phyloP scores from a whole-genome alignment of 257 asterid species.

The Buddleja alternifolia region DNA sequence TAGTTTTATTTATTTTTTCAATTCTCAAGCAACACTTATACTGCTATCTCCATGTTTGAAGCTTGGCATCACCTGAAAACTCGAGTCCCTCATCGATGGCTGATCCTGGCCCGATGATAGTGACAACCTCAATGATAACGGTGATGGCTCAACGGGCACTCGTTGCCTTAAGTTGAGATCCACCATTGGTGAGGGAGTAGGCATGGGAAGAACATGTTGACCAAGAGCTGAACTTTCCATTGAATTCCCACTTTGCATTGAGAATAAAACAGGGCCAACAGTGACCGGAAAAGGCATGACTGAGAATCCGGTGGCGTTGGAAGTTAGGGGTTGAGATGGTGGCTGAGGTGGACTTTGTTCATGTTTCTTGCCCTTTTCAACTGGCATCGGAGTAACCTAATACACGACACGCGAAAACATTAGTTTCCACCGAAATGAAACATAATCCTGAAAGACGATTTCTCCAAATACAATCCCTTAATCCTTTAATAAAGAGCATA shows the following conservation, averaged over 20 bases:
- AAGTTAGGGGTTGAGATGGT: slow-evolving; percentile 26
- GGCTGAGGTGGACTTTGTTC: slow-evolving; percentile 36
- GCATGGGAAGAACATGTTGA: slow-evolving; percentile 37
- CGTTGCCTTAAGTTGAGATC: slow-evolving; percentile 53
- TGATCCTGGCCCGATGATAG: slow-evolving; percentile 58
- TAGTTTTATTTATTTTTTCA: slow-evolving; percentile 12
- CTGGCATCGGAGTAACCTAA: slow-evolving; percentile 66
- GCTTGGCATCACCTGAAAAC: slow-evolving; percentile 38
- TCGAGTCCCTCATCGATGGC: slow-evolving; percentile 42
- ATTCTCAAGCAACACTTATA: slow-evolving; percentile 54
- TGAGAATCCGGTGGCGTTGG: slow-evolving; percentile 49
- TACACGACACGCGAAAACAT: not conserved
- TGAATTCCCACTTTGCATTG: slow-evolving; percentile 54
- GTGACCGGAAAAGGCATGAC: slow-evolving; percentile 48
- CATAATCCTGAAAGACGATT: not conserved
- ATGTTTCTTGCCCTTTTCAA: slow-evolving; percentile 45
- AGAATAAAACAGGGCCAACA: slow-evolving; percentile 45
- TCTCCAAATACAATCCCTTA: not conserved
- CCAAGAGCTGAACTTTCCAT: slow-evolving; percentile 26
- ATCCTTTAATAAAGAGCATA: not conserved
- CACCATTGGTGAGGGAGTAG: slow-evolving; percentile 37
- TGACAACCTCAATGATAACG: slow-evolving; percentile 64
- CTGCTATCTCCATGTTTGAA: slow-evolving; percentile 53
- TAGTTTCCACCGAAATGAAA: not conserved
- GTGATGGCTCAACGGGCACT: slow-evolving; percentile 41